Evolutionary conservation across 2,329 filamentous ascomycete genomes (phyloP).

Genomic region (Thielaviopsis musarum): DNA sequence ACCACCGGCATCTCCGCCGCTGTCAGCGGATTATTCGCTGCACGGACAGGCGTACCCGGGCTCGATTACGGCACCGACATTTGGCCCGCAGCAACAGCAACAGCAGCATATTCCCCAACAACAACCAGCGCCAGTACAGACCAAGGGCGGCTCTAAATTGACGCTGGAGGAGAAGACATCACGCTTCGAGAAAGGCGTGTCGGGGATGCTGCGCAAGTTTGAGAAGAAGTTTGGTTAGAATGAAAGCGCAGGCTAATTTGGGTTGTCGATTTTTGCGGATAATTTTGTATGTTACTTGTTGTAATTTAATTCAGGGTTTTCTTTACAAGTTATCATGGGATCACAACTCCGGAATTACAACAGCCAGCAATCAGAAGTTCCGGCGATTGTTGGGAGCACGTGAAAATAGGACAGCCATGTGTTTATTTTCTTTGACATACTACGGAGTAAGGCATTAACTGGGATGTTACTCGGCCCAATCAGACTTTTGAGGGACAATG

Average conservation of each 20-base stretch:
- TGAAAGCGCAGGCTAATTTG: not conserved
- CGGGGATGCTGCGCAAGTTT: slow-evolving; percentile 58
- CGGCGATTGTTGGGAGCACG: too few species aligned
- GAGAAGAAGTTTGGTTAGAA: slow-evolving; percentile 52
- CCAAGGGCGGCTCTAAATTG: slow-evolving; percentile 21
- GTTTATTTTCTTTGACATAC: too few species aligned
- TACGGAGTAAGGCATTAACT: too few species aligned
- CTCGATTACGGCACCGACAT: not conserved
- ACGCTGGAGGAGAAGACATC: slow-evolving; percentile 49
- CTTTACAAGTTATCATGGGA: not conserved
- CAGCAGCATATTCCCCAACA: not conserved
- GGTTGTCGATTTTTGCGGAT: not conserved
- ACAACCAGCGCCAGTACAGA: not conserved
- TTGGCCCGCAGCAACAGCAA: slow-evolving; percentile 1
- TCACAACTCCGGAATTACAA: not conserved
- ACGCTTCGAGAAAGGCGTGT: slow-evolving; percentile 51
- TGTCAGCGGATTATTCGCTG: slow-evolving; percentile 33
- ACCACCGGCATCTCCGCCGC: slow-evolving; percentile 16
- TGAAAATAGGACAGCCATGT: too few species aligned
- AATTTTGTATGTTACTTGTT: not conserved
- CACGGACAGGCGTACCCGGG: slow-evolving; percentile 52
- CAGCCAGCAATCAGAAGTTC: not conserved
- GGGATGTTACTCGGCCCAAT: not conserved
- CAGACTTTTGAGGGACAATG: not conserved
- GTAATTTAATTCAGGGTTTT: not conserved